These are phyloP conservation scores for Suillus americanus DNA, from an alignment of 768 basidiomycete species.

Conservation along the genomic window DNA sequence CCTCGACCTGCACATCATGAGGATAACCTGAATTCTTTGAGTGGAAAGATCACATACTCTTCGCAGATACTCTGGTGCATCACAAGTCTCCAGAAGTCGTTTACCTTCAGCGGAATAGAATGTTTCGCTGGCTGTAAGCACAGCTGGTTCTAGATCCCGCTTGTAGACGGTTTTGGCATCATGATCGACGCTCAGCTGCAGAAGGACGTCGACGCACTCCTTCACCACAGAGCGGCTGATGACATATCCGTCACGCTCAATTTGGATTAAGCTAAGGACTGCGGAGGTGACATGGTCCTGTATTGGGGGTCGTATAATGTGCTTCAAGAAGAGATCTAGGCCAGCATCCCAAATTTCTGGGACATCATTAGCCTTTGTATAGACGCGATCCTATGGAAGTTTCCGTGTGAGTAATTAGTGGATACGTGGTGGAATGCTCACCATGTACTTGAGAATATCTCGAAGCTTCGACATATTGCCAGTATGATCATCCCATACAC, in stretches of 20 bases:
- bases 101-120: constrained; percentile 82
- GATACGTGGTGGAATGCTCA: constrained; percentile 34
- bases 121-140: constrained; percentile 71
- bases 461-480: constrained; percentile 85
- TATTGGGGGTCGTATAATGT: constrained; percentile 80
- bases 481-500: constrained; percentile 93
- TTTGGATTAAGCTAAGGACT: constrained; percentile 82
- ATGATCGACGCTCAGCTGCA: constrained; percentile 57
- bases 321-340: constrained; percentile 75
- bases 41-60: constrained; percentile 44
- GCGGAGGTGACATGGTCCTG: constrained; percentile 78
- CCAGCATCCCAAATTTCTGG: constrained; percentile 84
- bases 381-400: constrained; percentile 78
- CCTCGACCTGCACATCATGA: constrained; percentile 61
- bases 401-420: constrained; percentile 14
- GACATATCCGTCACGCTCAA: constrained; percentile 88
- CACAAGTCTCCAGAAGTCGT: constrained; percentile 67
- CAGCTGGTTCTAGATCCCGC: constrained; percentile 77
- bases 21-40: background rate
- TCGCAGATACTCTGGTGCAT: constrained; percentile 79
- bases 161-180: constrained; percentile 70
- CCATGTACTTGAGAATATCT: constrained; percentile 96
- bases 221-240: constrained; percentile 92
- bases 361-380: constrained; percentile 71
- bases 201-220: constrained; percentile 83